Base-by-base conservation (phyloP, 1,284 basidiomycete genomes). In the Cerioporus squamosus region DNA sequence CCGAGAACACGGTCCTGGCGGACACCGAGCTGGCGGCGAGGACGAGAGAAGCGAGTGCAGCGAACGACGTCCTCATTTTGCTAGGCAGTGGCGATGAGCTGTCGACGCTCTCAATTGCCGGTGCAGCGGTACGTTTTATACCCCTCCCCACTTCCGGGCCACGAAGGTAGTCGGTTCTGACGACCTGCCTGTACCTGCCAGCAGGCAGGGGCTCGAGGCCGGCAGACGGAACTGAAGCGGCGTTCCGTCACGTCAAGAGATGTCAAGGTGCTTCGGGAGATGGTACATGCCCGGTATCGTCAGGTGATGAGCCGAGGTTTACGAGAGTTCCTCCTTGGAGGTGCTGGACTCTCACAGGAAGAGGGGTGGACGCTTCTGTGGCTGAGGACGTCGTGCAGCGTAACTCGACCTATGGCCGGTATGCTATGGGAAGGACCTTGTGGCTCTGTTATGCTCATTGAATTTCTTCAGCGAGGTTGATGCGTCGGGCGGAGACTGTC, bases 1-100 rank as follows among this genome's bases (percentile, higher is more conserved):
- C 75, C 51, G 75, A 74, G 65, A 77, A 77, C 31, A 77, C 74
- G n/a, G 76, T 78, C 55, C 68, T 71, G 39, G 75, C 69, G 22
- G 70, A 68, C 22, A 64, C 68, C 39, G 68, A 70, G 46, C 66
- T 64, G 6, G 69, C 66, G 8, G 72, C 60, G 22, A 73, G 47
- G 43, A 72, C 59, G 20, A 75, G 53, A 24, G 71, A 66, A 12
- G 67, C 55, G n/a, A 72, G 64, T 42, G 59, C 51, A 7, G 56
- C 29, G 61, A 67, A 63, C 18, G 60, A 48, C 2, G 60, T 24
- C 53, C 66, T 64, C 66, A 67, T 67, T 20, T 49, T 57, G 42
- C 23, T 36, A n/a, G n/a, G n/a, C n/a, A n/a, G n/a, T n/a, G 48
- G 26, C 15, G 47, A 22, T 49, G 47, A 39, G 8, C 29, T 15